phyloP scores from a whole-genome alignment of 257 asterid species.

The Ajuga chamaepitys region DNA sequence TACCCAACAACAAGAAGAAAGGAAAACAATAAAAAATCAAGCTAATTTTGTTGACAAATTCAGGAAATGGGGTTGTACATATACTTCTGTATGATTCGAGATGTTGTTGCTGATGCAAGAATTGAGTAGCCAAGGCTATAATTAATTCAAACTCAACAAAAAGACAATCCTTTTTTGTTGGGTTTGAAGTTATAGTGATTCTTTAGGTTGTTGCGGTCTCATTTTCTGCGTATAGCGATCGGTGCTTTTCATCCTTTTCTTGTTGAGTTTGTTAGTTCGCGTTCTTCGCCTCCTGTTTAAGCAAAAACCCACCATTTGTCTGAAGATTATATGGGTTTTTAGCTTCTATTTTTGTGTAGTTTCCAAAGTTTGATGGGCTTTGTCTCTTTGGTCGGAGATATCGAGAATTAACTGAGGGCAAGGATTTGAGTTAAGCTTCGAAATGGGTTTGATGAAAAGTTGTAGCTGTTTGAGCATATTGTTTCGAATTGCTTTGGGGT shows the following conservation, averaged over 20 bases:
- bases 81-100: slow-evolving; percentile 4
- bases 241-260: slow-evolving; percentile 43
- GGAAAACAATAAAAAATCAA: slow-evolving; percentile 5
- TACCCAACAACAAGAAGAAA: slow-evolving; percentile 20
- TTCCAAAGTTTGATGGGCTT: slow-evolving; percentile 28
- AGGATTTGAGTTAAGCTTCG: slow-evolving; percentile 43
- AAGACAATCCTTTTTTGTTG: slow-evolving; percentile 13
- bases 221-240: slow-evolving; percentile 42
- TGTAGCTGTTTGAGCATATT: slow-evolving; percentile 26
- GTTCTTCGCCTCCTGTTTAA: slow-evolving; percentile 49
- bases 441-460: slow-evolving; percentile 42
- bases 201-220: slow-evolving; percentile 61
- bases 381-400: slow-evolving; percentile 24
- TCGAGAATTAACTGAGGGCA: slow-evolving; percentile 24
- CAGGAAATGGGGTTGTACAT: neutral
- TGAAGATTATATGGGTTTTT: neutral
- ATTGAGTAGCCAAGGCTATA: slow-evolving; percentile 31
- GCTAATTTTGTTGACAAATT: slow-evolving; percentile 11
- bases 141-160: slow-evolving; percentile 11
- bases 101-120: slow-evolving; percentile 30
- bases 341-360: neutral
- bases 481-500: slow-evolving; percentile 36
- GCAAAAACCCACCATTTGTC: slow-evolving; percentile 41
- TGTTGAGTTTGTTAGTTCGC: slow-evolving; percentile 55
- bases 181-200: slow-evolving; percentile 9